Conservation (phyloP, 1,139 yeast species). For the Blastobotrys illinoisensis region DNA sequence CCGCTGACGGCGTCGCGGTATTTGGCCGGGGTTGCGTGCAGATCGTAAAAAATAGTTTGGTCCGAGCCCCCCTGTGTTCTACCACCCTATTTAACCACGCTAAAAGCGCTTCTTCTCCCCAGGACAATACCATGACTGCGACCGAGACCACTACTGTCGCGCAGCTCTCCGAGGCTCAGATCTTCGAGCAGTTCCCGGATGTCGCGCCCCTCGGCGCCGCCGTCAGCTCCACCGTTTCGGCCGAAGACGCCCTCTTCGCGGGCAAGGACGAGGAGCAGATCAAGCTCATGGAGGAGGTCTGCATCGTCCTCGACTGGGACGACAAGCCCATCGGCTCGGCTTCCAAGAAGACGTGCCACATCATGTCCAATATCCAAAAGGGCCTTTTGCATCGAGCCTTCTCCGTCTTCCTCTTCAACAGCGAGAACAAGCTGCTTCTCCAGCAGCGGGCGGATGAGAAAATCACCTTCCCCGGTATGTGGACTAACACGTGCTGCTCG, state of each 20-base stretch:
- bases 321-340: slow-evolving; percentile 91
- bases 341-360: slow-evolving; percentile 80
- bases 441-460: slow-evolving; percentile 96
- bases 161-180: slow-evolving; percentile 12
- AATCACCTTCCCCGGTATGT: slow-evolving; percentile 90
- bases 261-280: slow-evolving; percentile 96
- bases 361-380: slow-evolving; percentile 76
- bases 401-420: slow-evolving; percentile 84
- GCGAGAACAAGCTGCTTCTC: slow-evolving; percentile 65
- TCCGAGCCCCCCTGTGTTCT: background rate
- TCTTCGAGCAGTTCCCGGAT: slow-evolving; percentile 15
- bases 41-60: background rate
- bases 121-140: slow-evolving; percentile 1
- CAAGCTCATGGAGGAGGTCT: slow-evolving; percentile 90
- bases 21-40: background rate
- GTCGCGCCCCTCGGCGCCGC: slow-evolving; percentile 13
- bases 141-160: slow-evolving; percentile 6
- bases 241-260: slow-evolving; percentile 42
- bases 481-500: slow-evolving; percentile 99
- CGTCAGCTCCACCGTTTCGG: slow-evolving; percentile 13
- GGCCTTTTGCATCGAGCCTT: slow-evolving; percentile 94
- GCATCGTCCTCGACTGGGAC: slow-evolving; percentile 85
- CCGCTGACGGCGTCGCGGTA: background rate
- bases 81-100: background rate
- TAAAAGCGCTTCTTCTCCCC: background rate